Base-by-base conservation (phyloP, 441 rosid genomes). In the Macaranga tanarius region DNA sequence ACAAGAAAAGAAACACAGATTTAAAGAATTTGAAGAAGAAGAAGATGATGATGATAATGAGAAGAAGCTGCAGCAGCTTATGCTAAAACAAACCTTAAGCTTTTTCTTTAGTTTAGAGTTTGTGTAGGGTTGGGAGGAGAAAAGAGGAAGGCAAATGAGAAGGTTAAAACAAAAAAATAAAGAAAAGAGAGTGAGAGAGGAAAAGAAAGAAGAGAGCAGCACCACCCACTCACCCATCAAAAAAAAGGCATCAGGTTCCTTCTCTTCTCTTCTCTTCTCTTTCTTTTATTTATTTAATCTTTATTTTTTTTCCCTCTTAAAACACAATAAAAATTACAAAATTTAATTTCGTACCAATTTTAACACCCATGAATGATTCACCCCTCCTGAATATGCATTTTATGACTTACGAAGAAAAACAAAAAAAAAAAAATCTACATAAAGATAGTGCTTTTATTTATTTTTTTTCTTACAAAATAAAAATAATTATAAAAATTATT, bases 221-320 rank as follows among this genome's bases (percentile, higher is more conserved):
- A 87, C 89, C 88, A 87, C 89, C 90, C 93, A 90, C 90, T 89
- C 79, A 76, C 84, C 83, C 93, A 89, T 89, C 90, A 83, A 85
- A 86, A 83, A 83, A 65, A 66, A 79, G 88, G 93, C 86, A 89
- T 87, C 96, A 79, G 87, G 89, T 89, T 89, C 93, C 75, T 70
- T n/a, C 66, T 34, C 73, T 62, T 65, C 69, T 57, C 63, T 68
- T 56, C 26, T 45, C n/a, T 51, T 51, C 16, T 13, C 15, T 50
- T 50, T 50, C 15, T 16, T 12, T 16, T 12, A 12, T 9, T 9
- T n/a, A n/a, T n/a, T n/a, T n/a, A n/a, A n/a, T n/a, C n/a, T 12
- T 50, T 50, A 50, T 50, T 50, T 50, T 59, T 38, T 34, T 22
- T 50, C 42, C 23, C 26, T 66, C 58, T 31, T 31, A 3, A 34